These are phyloP conservation scores for Globisporangium alternatum DNA, from an alignment of 352 stramenopile species.

Conservation along the genomic window DNA sequence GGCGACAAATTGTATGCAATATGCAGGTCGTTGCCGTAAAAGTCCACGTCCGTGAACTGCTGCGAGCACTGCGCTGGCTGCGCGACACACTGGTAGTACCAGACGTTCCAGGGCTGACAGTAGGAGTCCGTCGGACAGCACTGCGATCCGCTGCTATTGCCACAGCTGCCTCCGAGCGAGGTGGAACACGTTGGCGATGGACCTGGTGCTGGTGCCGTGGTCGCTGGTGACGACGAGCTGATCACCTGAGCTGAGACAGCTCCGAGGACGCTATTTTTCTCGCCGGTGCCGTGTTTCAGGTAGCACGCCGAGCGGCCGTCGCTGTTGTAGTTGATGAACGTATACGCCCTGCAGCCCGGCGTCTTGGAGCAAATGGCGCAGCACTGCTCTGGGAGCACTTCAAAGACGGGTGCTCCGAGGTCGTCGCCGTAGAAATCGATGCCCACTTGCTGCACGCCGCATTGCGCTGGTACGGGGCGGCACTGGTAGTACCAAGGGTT, in stretches of 20 bases:
- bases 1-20: conserved; percentile 31
- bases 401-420: conserved; percentile 3
- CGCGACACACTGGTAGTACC: conserved; percentile 37
- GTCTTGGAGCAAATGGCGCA: conserved; percentile 17
- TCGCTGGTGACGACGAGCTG: not conserved
- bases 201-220: not conserved
- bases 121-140: conserved; percentile 35
- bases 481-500: conserved; percentile 38
- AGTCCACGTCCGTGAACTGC: conserved; percentile 44
- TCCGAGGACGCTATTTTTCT: not conserved
- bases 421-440: conserved; percentile 22
- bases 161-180: conserved; percentile 20
- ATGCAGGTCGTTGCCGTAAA: conserved; percentile 44
- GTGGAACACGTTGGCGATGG: conserved; percentile 16
- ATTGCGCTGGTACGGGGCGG: conserved; percentile 11
- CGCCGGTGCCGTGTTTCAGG: conserved; percentile 12
- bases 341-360: conserved; percentile 25
- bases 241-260: conserved; percentile 12
- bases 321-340: conserved; percentile 26
- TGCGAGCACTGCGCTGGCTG: conserved; percentile 30
- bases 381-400: conserved; percentile 26
- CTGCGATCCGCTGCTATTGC: conserved; percentile 1
- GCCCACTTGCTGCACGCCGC: conserved; percentile 14
- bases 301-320: conserved; percentile 12
- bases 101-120: conserved; percentile 39